Evolutionary conservation across 2,329 filamentous ascomycete species (phyloP).

Genomic region (Aspergillus brunneoviolaceus): DNA sequence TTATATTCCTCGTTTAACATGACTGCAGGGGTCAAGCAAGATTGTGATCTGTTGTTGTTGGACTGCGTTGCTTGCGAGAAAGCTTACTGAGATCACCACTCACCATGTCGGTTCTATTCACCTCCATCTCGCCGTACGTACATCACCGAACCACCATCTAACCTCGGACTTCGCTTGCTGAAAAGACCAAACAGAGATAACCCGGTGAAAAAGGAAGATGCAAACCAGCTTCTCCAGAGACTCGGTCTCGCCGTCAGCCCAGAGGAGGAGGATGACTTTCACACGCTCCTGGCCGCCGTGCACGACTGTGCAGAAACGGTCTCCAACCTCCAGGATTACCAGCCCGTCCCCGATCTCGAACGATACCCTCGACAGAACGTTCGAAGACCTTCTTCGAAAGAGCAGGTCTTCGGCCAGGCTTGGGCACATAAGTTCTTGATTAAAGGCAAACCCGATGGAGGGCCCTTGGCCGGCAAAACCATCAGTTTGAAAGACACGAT

Average conservation of each 20-base stretch:
- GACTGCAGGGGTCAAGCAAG: background rate
- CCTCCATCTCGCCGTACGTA: constrained; percentile 29
- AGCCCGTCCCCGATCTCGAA: constrained; percentile 42
- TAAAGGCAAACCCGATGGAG: constrained; percentile 29
- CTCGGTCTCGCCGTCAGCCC: constrained; percentile 41
- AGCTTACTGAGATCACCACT: background rate
- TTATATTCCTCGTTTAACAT: background rate
- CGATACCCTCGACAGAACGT: constrained; percentile 49
- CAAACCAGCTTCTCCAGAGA: constrained; percentile 35
- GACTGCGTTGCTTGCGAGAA: background rate
- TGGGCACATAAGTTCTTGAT: constrained; percentile 56
- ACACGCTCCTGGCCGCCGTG: constrained; percentile 51
- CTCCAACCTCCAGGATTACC: constrained; percentile 49
- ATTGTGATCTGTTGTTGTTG: background rate
- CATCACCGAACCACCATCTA: background rate
- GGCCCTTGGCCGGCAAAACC: constrained; percentile 44
- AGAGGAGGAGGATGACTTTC: constrained; percentile 46
- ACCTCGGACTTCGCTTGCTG: background rate
- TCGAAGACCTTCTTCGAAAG: constrained; percentile 38
- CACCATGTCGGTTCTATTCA: constrained; percentile 31
- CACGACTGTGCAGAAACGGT: constrained; percentile 53
- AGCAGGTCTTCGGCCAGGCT: constrained; percentile 50
- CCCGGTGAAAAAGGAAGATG: constrained; percentile 45
- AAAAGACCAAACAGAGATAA: constrained; percentile 28
- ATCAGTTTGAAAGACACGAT: constrained; percentile 58